Percentiles rank a stretch among this genome's conserved stretches.
phyloP scores from a whole-genome alignment of 176 grass and related monocot species.

The Hordeum marinum region DNA sequence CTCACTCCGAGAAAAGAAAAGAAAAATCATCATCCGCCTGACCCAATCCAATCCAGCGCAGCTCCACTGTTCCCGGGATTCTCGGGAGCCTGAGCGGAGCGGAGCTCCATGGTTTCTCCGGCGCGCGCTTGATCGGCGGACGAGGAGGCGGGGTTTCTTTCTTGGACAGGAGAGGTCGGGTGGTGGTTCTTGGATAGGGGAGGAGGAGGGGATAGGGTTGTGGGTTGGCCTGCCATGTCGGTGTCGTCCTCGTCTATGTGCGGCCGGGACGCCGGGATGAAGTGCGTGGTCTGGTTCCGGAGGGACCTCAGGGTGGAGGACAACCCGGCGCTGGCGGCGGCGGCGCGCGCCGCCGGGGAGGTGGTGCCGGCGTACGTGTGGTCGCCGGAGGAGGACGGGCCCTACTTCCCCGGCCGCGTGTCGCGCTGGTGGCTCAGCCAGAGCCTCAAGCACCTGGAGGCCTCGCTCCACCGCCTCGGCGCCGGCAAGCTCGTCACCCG shows the following conservation, averaged over 20 bases:
- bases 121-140: slow-evolving; percentile 19
- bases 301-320: slow-evolving; percentile 85
- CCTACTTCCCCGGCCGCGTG: slow-evolving; percentile 66
- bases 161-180: neutral
- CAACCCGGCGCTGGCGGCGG: slow-evolving; percentile 76
- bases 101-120: slow-evolving; percentile 8
- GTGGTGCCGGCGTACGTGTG: slow-evolving; percentile 78
- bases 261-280: slow-evolving; percentile 34
- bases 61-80: slow-evolving; percentile 11
- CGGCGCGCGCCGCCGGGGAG: slow-evolving; percentile 42
- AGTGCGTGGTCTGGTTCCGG: slow-evolving; percentile 80
- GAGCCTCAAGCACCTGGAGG: slow-evolving; percentile 70
- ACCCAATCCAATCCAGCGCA: slow-evolving; percentile 10
- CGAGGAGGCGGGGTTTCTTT: neutral
- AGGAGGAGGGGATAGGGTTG: neutral
- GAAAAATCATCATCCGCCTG: neutral
- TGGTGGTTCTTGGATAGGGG: neutral
- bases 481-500: slow-evolving; percentile 58
- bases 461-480: slow-evolving; percentile 70
- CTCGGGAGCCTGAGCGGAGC: neutral
- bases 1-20: neutral
- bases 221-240: slow-evolving; percentile 23
- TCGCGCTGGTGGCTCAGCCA: slow-evolving; percentile 89
- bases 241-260: slow-evolving; percentile 35
- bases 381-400: slow-evolving; percentile 82